Evolutionary conservation across 768 basidiomycete species (phyloP).

Genomic region (Leucocoprinus sp.): DNA sequence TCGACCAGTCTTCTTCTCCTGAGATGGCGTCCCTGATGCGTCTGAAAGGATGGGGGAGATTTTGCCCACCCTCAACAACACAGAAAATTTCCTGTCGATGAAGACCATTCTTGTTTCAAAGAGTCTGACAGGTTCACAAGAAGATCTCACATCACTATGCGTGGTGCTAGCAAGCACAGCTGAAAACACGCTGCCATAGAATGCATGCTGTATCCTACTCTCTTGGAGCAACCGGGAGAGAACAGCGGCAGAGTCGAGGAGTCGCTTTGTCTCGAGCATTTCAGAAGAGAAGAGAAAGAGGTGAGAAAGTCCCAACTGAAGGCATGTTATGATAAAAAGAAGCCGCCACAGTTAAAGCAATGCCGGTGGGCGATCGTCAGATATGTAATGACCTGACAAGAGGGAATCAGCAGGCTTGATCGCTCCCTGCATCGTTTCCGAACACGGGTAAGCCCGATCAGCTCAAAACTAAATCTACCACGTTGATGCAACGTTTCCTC

Average conservation of each 20-base stretch:
- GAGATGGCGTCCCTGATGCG: conserved; percentile 70
- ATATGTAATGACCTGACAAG: conserved; percentile 46
- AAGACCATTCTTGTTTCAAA: conserved; percentile 9
- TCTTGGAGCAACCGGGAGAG: conserved; percentile 59
- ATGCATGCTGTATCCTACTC: conserved; percentile 65
- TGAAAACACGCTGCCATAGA: conserved; percentile 67
- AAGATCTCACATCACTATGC: conserved; percentile 52
- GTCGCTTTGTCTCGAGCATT: conserved; percentile 68
- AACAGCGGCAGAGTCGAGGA: conserved; percentile 69
- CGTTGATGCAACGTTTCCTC: conserved; percentile 35
- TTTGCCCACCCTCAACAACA: conserved; percentile 68
- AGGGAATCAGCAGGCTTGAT: conserved; percentile 38
- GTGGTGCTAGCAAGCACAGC: conserved; percentile 60
- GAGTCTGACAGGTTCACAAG: conserved; percentile 1
- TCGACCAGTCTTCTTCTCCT: conserved; percentile 54
- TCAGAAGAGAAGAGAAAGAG: conserved; percentile 21
- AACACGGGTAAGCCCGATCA: conserved; percentile 43
- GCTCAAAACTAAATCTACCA: conserved; percentile 25
- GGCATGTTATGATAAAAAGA: conserved; percentile 48
- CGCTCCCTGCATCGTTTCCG: conserved; percentile 30
- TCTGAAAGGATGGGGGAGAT: conserved; percentile 62
- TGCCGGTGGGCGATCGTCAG: conserved; percentile 31
- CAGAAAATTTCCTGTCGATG: conserved; percentile 68
- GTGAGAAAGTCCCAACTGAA: conserved; percentile 26
- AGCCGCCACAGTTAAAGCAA: conserved; percentile 29